A percentile compares a stretch with the other conserved stretches of the same genome.
phyloP scores from a whole-genome alignment of 495 filamentous ascomycete genomes.

The Tuber microsphaerosporum region DNA sequence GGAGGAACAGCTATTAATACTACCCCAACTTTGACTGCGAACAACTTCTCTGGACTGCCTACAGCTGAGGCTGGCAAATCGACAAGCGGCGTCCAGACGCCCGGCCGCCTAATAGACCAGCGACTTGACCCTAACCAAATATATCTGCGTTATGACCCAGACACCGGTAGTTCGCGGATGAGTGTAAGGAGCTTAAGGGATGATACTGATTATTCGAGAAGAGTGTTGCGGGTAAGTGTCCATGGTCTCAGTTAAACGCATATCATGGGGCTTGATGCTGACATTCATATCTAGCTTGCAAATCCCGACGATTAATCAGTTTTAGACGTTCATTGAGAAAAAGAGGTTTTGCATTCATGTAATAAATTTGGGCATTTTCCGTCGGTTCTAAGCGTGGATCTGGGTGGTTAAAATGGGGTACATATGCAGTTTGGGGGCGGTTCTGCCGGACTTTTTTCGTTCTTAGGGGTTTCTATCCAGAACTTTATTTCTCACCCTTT shows the following conservation, averaged over 20 bases:
- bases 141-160: constrained; percentile 40
- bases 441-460: constrained; percentile 24
- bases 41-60: constrained; percentile 28
- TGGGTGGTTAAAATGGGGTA: constrained; percentile 26
- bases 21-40: constrained; percentile 14
- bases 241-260: background rate
- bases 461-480: constrained; percentile 21
- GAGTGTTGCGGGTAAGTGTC: constrained; percentile 37
- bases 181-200: constrained; percentile 41
- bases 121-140: constrained; percentile 38
- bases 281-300: constrained; percentile 32
- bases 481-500: constrained; percentile 26
- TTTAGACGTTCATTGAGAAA: constrained; percentile 9
- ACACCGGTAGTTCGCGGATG: constrained; percentile 41
- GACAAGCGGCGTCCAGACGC: constrained; percentile 11
- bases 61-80: constrained; percentile 17
- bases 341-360: constrained; percentile 28
- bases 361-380: constrained; percentile 35
- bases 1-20: constrained; percentile 17
- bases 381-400: constrained; percentile 38
- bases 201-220: constrained; percentile 40
- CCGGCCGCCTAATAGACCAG: constrained; percentile 38
- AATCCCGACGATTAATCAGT: constrained; percentile 38
- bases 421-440: constrained; percentile 21
- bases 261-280: background rate